Percentiles rank a stretch among this genome's conserved stretches.
These are phyloP conservation scores for Echeveria elegans DNA, from an alignment of 164 flowering plant species.

Conservation along the genomic window DNA sequence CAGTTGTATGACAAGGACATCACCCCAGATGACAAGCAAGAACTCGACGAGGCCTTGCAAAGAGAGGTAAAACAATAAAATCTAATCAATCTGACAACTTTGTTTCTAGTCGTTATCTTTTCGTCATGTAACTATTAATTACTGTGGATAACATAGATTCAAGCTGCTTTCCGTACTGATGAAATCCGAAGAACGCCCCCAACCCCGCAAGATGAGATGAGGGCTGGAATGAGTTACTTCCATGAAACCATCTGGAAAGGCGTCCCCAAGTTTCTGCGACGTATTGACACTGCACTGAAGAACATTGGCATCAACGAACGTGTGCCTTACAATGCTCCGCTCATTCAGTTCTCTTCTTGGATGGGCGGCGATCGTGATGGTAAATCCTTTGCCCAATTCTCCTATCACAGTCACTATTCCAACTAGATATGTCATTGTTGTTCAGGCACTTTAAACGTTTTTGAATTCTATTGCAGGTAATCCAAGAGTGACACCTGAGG, in stretches of 20 bases:
- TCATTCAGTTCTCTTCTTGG: conserved; percentile 96
- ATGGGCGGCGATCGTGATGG: conserved; percentile 99
- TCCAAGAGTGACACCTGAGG: conserved; percentile 97
- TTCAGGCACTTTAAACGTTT: neutral
- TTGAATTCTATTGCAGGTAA: conserved; percentile 50
- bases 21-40: conserved; percentile 98
- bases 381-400: conserved; percentile 17
- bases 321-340: conserved; percentile 94
- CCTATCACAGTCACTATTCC: neutral
- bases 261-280: conserved; percentile 85
- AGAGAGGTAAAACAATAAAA: conserved; percentile 58
- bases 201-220: conserved; percentile 98
- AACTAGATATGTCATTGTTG: neutral
- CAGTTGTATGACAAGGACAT: conserved; percentile 91
- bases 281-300: conserved; percentile 94
- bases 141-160: conserved; percentile 47
- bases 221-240: conserved; percentile 99
- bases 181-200: conserved; percentile 92
- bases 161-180: conserved; percentile 98
- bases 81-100: neutral
- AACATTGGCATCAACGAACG: conserved; percentile 92
- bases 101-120: neutral
- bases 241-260: conserved; percentile 99
- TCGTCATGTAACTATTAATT: neutral
- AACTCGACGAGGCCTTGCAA: conserved; percentile 94